A percentile compares a stretch with the other conserved stretches of the same genome.
These are phyloP conservation scores for Aspergillus bridgeri DNA, from an alignment of 495 filamentous ascomycete species.

Conservation along the genomic window DNA sequence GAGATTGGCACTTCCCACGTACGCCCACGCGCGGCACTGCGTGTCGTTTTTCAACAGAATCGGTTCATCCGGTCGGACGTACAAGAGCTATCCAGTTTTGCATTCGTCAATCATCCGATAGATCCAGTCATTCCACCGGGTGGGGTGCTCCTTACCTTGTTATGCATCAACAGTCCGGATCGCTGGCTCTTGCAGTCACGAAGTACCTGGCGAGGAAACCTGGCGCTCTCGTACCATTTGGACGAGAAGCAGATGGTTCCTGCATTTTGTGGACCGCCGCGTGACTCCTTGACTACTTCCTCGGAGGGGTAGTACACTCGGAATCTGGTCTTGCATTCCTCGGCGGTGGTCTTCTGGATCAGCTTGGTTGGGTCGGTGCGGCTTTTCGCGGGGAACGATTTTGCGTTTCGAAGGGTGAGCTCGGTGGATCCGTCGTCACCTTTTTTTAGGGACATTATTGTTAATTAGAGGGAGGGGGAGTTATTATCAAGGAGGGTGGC, in stretches of 20 bases:
- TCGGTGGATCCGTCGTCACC: slow-evolving; percentile 59
- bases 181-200: slow-evolving; percentile 70
- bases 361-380: slow-evolving; percentile 14
- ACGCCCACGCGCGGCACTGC: slow-evolving; percentile 60
- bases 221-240: slow-evolving; percentile 60
- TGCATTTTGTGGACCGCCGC: slow-evolving; percentile 53
- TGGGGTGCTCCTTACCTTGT: slow-evolving; percentile 58
- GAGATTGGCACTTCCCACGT: slow-evolving; percentile 89
- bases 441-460: slow-evolving; percentile 19
- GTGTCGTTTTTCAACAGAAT: slow-evolving; percentile 22
- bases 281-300: slow-evolving; percentile 64
- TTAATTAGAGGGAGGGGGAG: not conserved
- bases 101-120: not conserved
- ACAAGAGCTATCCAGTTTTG: slow-evolving; percentile 65
- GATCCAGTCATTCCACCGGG: not conserved
- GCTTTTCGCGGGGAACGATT: slow-evolving; percentile 18
- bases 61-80: slow-evolving; percentile 51
- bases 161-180: slow-evolving; percentile 76
- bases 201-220: slow-evolving; percentile 68
- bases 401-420: slow-evolving; percentile 44
- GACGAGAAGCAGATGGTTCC: slow-evolving; percentile 79
- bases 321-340: slow-evolving; percentile 51
- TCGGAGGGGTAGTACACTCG: slow-evolving; percentile 81
- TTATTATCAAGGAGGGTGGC: not conserved
- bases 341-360: slow-evolving; percentile 23